Conservation (phyloP, 1,284 basidiomycete species). For the Athelia sp. region DNA sequence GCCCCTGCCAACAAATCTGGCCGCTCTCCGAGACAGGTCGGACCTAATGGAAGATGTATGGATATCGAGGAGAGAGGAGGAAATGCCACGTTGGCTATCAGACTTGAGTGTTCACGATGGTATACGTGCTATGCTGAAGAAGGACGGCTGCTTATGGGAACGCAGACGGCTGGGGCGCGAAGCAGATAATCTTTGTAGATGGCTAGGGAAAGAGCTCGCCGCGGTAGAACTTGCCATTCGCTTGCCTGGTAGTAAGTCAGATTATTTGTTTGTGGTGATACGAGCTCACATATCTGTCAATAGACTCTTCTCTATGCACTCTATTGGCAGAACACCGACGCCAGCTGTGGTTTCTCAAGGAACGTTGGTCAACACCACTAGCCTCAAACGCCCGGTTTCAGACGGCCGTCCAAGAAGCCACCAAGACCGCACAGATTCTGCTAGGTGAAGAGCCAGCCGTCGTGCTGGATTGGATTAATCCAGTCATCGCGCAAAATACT, state of each 20-base stretch:
- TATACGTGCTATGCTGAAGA: slow-evolving; percentile 23
- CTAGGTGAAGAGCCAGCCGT: too few species aligned
- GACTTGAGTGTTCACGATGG: slow-evolving; percentile 24
- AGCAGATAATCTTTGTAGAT: slow-evolving; percentile 19
- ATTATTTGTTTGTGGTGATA: too few species aligned
- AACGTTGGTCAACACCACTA: too few species aligned
- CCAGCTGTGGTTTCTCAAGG: too few species aligned
- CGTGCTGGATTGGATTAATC: too few species aligned
- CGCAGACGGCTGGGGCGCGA: slow-evolving; percentile 13
- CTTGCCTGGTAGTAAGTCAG: slow-evolving; percentile 5
- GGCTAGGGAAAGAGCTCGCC: slow-evolving; percentile 14
- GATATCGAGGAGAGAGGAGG: slow-evolving; percentile 18
- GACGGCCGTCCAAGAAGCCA: too few species aligned
- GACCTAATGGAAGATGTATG: slow-evolving; percentile 35
- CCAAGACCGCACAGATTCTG: too few species aligned
- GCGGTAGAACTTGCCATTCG: slow-evolving; percentile 10
- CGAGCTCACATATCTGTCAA: too few species aligned
- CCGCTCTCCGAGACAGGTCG: slow-evolving; percentile 20
- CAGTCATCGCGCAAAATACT: too few species aligned
- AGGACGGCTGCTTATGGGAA: slow-evolving; percentile 24
- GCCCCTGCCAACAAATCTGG: slow-evolving; percentile 23
- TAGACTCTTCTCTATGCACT: too few species aligned
- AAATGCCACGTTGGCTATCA: slow-evolving; percentile 27
- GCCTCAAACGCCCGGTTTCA: too few species aligned
- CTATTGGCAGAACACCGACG: too few species aligned